Evolutionary conservation across 768 basidiomycete species (phyloP), one percentile per base, ranked within the genome.

Genomic region (Mycena rebaudengoi): DNA sequence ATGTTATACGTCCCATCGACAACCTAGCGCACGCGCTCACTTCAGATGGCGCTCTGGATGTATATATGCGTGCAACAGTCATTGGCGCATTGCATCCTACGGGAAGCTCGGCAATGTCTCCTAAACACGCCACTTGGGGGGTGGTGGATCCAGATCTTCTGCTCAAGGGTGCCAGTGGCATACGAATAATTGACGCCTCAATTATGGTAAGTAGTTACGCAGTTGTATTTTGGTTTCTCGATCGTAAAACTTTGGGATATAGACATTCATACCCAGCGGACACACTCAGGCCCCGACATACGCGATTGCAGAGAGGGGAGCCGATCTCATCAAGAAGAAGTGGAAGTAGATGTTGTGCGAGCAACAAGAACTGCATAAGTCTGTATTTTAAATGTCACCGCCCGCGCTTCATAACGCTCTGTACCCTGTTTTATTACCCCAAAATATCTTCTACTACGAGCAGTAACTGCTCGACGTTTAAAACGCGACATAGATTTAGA

Each of bases 121-220:
- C 75, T 0, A 46, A 35, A 32, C 58, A 64, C 12, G 75, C 75
- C 2, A 32, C 37, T 1, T 69, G 51, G 41, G 79, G 78, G 4
- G 80, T 80, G 5, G 74, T 80, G 0, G 71, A 77, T 70, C 74
- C 79, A 5, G 69, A 78, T 54, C 60, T 82, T 4, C 62, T 48
- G 10, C 73, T 82, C 14, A 80, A 80, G 60, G 73, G 74, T 3
- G 70, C 73, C 0, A 48, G 29, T 3, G 80, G 77, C 6, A 53
- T 82, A 53, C 65, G 81, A 10, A 67, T 82, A 13, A 75, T 81
- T 6, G 79, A 82, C 67, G 78, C 79, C 4, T 79, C 78, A 13
- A 70, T 79, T 20, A 65, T 80, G 50, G n/a, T n/a, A n/a, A n/a
- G n/a, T n/a, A n/a, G n/a, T n/a, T n/a, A n/a, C n/a, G n/a, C n/a